Base-by-base conservation (phyloP, 345 rosid genomes). In the Streptanthus diversifolius region DNA sequence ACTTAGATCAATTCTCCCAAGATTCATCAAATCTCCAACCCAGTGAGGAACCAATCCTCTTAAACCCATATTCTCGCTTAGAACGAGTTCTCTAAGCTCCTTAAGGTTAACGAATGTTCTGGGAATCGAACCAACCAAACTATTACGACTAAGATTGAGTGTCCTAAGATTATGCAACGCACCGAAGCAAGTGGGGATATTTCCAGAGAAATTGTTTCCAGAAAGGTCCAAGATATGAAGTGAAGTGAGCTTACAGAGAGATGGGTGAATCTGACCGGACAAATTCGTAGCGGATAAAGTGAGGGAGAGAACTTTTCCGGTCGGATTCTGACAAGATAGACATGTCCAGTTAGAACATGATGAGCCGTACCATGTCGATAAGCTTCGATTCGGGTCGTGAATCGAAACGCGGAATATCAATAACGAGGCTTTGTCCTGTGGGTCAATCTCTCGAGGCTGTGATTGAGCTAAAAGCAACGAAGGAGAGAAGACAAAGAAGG, bases 331-430 rank as follows among this genome's bases (percentile, higher is more conserved):
- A 55, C 97, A 93, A 72, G 80, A 7, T 63, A 90, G 18, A 39
- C 98, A 93, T 3, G 89, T 82, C 98, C 97, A 93, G 79, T 72
- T 81, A 11, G 84, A 74, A 82, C 95, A 93, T n/a, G 81, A 65
- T 15, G 92, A 82, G 63, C 88, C 93, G 44, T 69, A 60, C 98
- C 97, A 90, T 49, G 86, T 53, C 13, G 83, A 75, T 60, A 89
- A 76, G 57, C 72, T 85, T 66, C 63, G 88, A 79, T 60, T 78
- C 0, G 84, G 87, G 84, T 87, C 92, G 49, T 74, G 87, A 67
- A 88, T 61, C 41, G 74, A 71, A 9, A 85, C 83, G 59, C 79
- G 82, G 75, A 93, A 83, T 43, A 81, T 65, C 60, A 85, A 58
- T 32, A 93, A 79, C 0, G 95, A 80, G 13, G 81, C 80, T 82